Conservation (phyloP, 2,329 filamentous ascomycete genomes). For the Stachybotrys chartarum region DNA sequence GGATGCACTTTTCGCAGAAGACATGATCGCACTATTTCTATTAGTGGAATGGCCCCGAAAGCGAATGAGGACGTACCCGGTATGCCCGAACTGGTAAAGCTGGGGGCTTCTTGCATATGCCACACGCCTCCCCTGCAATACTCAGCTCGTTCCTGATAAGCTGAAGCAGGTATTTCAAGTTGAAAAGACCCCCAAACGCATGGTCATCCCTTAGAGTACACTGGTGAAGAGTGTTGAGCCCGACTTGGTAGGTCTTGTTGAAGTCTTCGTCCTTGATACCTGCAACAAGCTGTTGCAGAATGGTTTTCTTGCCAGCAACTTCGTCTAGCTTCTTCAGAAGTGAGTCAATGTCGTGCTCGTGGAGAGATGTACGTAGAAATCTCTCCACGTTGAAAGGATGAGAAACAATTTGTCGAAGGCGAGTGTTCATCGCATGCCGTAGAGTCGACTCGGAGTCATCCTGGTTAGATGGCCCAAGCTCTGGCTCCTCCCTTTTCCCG, state of each 20-base stretch:
- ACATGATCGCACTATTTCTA: constrained; percentile 22
- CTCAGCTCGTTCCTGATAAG: constrained; percentile 8
- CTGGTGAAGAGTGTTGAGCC: constrained; percentile 6
- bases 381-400: constrained; percentile 21
- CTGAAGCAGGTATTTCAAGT: constrained; percentile 9
- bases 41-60: not conserved
- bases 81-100: not conserved
- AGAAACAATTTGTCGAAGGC: constrained; percentile 14
- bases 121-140: constrained; percentile 1
- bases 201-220: not conserved
- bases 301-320: not conserved
- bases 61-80: constrained; percentile 4
- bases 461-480: too few species aligned
- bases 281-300: constrained; percentile 5
- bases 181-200: constrained; percentile 10
- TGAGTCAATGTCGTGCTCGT: not conserved
- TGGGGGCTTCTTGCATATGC: not conserved
- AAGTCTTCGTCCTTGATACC: not conserved
- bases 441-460: too few species aligned
- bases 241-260: constrained; percentile 5
- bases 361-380: constrained; percentile 7
- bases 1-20: constrained; percentile 19
- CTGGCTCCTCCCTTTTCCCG: not conserved
- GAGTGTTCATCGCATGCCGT: not conserved
- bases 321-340: not conserved